These are phyloP conservation scores for Ambrosia hybrid DNA, from an alignment of 140 eudicot species.

Conservation along the genomic window DNA sequence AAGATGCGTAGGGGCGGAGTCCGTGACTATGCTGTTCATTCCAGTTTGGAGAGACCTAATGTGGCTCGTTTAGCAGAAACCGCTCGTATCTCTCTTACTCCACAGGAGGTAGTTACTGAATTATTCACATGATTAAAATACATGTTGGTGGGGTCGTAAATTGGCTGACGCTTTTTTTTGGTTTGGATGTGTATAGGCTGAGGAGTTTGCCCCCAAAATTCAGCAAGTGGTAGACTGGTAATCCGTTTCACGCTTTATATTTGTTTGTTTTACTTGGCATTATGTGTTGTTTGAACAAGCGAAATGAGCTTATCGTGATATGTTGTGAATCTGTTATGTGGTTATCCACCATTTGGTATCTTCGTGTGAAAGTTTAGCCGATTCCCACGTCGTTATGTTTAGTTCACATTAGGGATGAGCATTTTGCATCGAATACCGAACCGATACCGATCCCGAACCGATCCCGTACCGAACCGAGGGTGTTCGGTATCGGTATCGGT, in stretches of 20 bases:
- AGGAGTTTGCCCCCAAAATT: slow-evolving; percentile 87
- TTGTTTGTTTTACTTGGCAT: neutral
- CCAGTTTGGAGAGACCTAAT: slow-evolving; percentile 72
- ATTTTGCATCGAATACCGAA: too few species aligned
- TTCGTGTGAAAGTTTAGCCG: too few species aligned
- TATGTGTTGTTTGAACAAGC: slow-evolving; percentile 14
- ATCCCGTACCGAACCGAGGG: too few species aligned
- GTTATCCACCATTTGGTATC: neutral
- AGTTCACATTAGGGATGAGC: too few species aligned
- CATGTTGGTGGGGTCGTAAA: too few species aligned
- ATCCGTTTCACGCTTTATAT: neutral
- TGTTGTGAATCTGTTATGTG: neutral
- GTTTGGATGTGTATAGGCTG: slow-evolving; percentile 48
- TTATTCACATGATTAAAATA: neutral
- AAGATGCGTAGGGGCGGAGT: slow-evolving; percentile 8
- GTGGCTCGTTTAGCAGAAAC: slow-evolving; percentile 67
- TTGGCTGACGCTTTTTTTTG: neutral
- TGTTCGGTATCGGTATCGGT: too few species aligned
- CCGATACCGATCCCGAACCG: too few species aligned
- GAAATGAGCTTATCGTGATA: neutral
- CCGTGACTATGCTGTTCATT: slow-evolving; percentile 40
- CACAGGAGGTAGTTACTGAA: slow-evolving; percentile 41
- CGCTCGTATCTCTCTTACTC: slow-evolving; percentile 90
- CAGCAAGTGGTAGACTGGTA: slow-evolving; percentile 94
- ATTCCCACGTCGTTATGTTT: too few species aligned